A percentile compares a stretch with the other conserved stretches of the same genome.
Conservation (phyloP, 1,139 yeast genomes). For the Meyerozyma elateridarum region DNA sequence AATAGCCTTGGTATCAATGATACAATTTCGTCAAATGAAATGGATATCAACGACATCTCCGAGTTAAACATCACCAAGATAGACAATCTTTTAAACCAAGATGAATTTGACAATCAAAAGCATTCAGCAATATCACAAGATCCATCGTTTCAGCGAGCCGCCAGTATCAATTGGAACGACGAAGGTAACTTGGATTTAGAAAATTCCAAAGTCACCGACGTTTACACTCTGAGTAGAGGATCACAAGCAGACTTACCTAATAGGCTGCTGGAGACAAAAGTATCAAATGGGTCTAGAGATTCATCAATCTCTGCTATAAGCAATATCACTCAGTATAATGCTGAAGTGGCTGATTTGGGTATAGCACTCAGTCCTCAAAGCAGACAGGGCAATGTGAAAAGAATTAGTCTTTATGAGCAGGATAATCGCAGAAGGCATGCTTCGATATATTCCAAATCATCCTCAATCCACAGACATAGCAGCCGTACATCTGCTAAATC, state of each 20-base stretch:
- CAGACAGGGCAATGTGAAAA: constrained; percentile 11
- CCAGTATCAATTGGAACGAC: constrained; percentile 44
- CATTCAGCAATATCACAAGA: constrained; percentile 16
- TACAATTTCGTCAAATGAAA: constrained; percentile 8
- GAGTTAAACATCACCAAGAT: constrained; percentile 37
- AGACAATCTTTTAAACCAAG: constrained; percentile 32
- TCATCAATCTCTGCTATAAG: constrained; percentile 35
- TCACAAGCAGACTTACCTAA: constrained; percentile 1
- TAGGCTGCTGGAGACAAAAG: not conserved
- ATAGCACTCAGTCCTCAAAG: constrained; percentile 39
- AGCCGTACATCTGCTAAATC: constrained; percentile 42
- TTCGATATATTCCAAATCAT: constrained; percentile 4
- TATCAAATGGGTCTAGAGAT: not conserved
- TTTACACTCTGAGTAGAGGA: not conserved
- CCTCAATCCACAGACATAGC: constrained; percentile 6
- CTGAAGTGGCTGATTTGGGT: constrained; percentile 43
- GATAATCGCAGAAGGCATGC: constrained; percentile 11
- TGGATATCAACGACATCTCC: constrained; percentile 37
- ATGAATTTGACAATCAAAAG: constrained; percentile 9
- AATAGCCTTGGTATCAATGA: no score
- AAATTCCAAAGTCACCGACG: constrained; percentile 13
- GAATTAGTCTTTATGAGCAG: constrained; percentile 28
- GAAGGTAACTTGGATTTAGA: constrained; percentile 30
- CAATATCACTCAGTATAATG: constrained; percentile 37
- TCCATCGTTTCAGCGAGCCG: constrained; percentile 38